These are phyloP conservation scores for Rhododendron williamsianum DNA, from an alignment of 148 eudicot genomes.

Conservation along the genomic window DNA sequence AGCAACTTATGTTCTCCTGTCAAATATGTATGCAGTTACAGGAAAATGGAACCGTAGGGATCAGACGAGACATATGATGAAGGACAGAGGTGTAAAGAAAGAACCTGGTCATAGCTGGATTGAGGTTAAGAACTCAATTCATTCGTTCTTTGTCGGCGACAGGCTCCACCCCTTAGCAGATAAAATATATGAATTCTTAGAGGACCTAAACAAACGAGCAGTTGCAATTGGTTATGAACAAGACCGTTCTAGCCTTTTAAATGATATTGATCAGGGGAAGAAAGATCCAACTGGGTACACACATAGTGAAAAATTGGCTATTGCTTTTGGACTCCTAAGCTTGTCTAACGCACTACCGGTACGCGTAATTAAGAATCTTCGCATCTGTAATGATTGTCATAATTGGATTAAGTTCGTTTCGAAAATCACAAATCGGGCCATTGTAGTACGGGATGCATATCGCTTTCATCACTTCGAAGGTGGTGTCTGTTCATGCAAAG, in stretches of 20 bases:
- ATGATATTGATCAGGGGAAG: slow-evolving; percentile 43
- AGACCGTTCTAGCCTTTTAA: slow-evolving; percentile 34
- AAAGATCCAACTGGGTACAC: slow-evolving; percentile 37
- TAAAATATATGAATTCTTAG: slow-evolving; percentile 56
- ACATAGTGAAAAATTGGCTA: slow-evolving; percentile 38
- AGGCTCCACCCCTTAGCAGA: slow-evolving; percentile 62
- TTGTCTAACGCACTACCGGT: slow-evolving; percentile 49
- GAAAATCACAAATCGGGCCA: slow-evolving; percentile 47
- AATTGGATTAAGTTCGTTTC: slow-evolving; percentile 74
- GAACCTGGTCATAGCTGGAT: slow-evolving; percentile 92
- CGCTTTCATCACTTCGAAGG: slow-evolving; percentile 43
- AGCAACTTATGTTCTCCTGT: slow-evolving; percentile 74
- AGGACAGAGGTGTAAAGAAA: slow-evolving; percentile 27
- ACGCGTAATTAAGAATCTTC: slow-evolving; percentile 79
- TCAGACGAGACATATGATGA: background rate
- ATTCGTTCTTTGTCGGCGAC: slow-evolving; percentile 89
- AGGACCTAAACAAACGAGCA: slow-evolving; percentile 49
- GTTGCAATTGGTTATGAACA: slow-evolving; percentile 58
- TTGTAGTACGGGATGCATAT: slow-evolving; percentile 74
- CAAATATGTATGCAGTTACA: slow-evolving; percentile 49
- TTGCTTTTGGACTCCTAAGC: slow-evolving; percentile 62
- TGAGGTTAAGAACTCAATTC: slow-evolving; percentile 63
- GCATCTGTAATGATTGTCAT: slow-evolving; percentile 89
- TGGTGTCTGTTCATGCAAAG: slow-evolving; percentile 19
- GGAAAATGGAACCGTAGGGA: slow-evolving; percentile 22